Evolutionary conservation across 331 rosid genomes (phyloP).

Genomic region (Telfairia occidentalis): DNA sequence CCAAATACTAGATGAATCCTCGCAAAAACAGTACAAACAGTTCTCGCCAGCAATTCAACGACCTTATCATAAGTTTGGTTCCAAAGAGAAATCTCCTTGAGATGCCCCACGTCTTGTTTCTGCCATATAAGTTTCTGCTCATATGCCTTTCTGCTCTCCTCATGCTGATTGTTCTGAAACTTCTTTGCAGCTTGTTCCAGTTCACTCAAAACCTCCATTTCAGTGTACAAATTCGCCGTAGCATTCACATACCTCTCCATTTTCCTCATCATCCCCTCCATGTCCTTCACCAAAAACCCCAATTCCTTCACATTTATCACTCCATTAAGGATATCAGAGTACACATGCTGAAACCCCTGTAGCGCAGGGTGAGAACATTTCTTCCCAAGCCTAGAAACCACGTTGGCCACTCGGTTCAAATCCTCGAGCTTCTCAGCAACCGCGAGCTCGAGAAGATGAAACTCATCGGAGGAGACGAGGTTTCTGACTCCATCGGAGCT

Average conservation of each 20-base stretch:
- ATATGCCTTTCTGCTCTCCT: conserved; percentile 56
- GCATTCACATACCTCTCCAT: conserved; percentile 85
- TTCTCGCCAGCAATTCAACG: conserved; percentile 80
- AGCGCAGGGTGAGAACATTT: conserved; percentile 69
- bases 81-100: conserved; percentile 84
- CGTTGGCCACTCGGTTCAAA: conserved; percentile 62
- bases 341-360: conserved; percentile 93
- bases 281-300: conserved; percentile 86
- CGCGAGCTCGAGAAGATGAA: conserved; percentile 69
- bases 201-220: conserved; percentile 82
- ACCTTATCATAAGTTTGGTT: conserved; percentile 83
- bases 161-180: conserved; percentile 69
- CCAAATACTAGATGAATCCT: conserved; percentile 50
- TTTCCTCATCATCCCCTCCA: conserved; percentile 94
- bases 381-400: conserved; percentile 84
- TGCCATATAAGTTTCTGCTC: conserved; percentile 85
- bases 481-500: conserved; percentile 55
- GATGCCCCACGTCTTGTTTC: conserved; percentile 77
- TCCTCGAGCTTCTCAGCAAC: conserved; percentile 82
- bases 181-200: conserved; percentile 72
- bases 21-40: conserved; percentile 79
- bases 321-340: conserved; percentile 58
- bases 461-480: conserved; percentile 56
- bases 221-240: conserved; percentile 60
- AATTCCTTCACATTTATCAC: conserved; percentile 74